phyloP scores from a whole-genome alignment of 176 grass and related monocot species.

The Lolium perenne region DNA sequence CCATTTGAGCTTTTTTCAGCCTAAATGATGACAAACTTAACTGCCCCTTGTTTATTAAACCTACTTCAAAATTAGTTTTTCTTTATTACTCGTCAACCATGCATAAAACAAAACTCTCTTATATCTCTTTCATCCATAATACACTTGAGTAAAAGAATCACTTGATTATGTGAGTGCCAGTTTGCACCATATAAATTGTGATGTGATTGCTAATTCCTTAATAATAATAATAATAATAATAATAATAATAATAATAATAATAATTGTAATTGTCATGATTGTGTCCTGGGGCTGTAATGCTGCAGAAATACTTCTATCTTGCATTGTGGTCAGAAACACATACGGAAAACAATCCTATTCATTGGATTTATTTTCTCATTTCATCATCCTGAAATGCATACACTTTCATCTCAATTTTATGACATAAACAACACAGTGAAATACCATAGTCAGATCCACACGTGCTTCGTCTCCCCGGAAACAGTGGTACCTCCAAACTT shows the following conservation, averaged over 20 bases:
- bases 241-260: not conserved
- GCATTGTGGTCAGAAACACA: not conserved
- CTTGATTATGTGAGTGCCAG: too few species aligned
- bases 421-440: not conserved
- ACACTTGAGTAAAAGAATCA: too few species aligned
- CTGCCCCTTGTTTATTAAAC: constrained; percentile 16
- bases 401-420: not conserved
- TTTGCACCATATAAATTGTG: too few species aligned
- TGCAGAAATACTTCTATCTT: not conserved
- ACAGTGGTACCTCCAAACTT: not conserved
- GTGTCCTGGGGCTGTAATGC: not conserved
- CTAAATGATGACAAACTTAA: not conserved
- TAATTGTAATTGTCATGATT: not conserved
- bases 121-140: too few species aligned
- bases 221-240: not conserved
- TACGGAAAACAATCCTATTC: not conserved
- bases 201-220: too few species aligned
- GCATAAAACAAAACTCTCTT: constrained; percentile 20
- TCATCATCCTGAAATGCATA: constrained; percentile 3
- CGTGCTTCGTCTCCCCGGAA: not conserved
- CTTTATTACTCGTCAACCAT: not conserved
- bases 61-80: constrained; percentile 12
- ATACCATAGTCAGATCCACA: not conserved
- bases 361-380: not conserved
- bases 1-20: not conserved